Base-by-base conservation (phyloP, 2,329 filamentous ascomycete genomes). In the Diaporthe capsici region DNA sequence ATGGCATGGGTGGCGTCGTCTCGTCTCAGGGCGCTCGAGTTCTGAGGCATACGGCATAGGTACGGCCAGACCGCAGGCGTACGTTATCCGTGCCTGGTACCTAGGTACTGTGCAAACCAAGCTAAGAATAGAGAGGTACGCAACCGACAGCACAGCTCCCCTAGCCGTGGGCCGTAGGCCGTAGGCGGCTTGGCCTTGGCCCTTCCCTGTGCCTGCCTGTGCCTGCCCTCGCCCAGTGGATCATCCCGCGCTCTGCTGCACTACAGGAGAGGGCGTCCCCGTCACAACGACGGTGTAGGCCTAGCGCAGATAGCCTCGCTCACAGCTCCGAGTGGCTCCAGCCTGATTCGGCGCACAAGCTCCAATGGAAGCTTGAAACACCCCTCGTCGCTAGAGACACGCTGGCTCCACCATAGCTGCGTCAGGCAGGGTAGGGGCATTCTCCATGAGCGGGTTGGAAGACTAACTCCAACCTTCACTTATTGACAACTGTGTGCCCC, bases 51-150 rank as follows among this genome's bases (percentile, higher is more conserved):
- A 31, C 20, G 53, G 53, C 13, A 55, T 6, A 42, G 34, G 34
- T 53, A 53, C 44, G 44, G 63, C 44, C 28, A 37, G 4, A 55
- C 49, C 34, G 49, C 71, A 44, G 47, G 44, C 61, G 61, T 49
- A 49, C 42, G 42, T 49, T 39, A 44, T 61, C 28, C 58, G 58
- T 44, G 28, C 57, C 15, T 49, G 68, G 42, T 53, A 44, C 71
- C 37, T 39, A 39, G 51, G 39, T 49, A 44, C 71, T 20, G 58
- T 60, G 58, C 34, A 42, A 28, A 31, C 57, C 60, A 72, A 49
- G 71, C 71, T 73, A 73, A 73, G 71, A 65, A 73, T 73, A 73
- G 71, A 47, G 57, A 47, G 57, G 34, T 72, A 53, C 47, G 65
- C 47, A 53, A 55, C 58, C 37, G 51, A 58, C 39, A 71, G 51